These are phyloP conservation scores for Solanum appendiculatum DNA, from an alignment of 257 asterid species.

Conservation along the genomic window DNA sequence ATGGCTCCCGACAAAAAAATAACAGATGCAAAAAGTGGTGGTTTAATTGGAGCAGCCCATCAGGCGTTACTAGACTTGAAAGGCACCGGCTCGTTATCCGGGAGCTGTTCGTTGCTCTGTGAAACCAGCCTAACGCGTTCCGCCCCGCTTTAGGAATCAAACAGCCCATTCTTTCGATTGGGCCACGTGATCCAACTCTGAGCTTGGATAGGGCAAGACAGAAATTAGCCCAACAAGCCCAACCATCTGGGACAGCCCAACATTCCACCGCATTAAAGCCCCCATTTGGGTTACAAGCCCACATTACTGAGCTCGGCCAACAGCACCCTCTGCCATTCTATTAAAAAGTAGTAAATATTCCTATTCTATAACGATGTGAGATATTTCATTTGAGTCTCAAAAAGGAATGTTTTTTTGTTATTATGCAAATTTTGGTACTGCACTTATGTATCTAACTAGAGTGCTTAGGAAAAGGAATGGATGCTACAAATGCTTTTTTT, in stretches of 20 bases:
- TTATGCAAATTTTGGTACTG: too few relatives aligned
- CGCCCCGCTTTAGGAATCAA: background rate
- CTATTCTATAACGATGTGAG: too few relatives aligned
- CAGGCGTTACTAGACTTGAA: background rate
- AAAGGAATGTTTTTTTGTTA: too few relatives aligned
- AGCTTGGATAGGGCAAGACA: background rate
- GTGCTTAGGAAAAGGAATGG: too few relatives aligned
- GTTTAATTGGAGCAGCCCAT: background rate
- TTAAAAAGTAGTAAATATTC: too few relatives aligned
- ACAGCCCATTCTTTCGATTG: background rate
- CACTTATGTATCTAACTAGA: too few relatives aligned
- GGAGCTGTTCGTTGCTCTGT: background rate
- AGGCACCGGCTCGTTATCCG: background rate
- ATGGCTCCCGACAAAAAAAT: too few relatives aligned
- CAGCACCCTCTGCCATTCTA: too few relatives aligned
- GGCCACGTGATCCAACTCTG: background rate
- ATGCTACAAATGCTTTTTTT: too few relatives aligned
- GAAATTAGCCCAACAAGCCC: background rate
- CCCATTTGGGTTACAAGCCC: background rate
- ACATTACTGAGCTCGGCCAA: background rate
- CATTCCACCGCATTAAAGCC: background rate
- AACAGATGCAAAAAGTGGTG: background rate
- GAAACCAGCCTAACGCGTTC: background rate
- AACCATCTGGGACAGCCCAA: background rate
- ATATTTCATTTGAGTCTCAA: too few relatives aligned